A percentile compares a stretch with the other conserved stretches of the same genome.
Conservation (phyloP, 352 stramenopile genomes). For the Plasmopara halstedii region DNA sequence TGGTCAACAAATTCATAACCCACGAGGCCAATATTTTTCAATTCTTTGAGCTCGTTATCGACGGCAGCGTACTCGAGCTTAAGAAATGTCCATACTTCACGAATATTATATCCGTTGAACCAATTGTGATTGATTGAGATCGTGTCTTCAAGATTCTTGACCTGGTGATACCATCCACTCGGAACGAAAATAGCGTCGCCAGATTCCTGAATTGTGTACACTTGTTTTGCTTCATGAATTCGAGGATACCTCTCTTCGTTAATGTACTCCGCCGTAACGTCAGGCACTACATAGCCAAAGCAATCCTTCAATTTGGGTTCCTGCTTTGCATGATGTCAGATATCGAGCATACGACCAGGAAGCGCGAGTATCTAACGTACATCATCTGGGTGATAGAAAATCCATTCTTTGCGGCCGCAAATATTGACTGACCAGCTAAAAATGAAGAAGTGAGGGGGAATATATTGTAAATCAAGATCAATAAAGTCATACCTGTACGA, state of each 20-base stretch:
- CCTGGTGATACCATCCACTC: constrained; percentile 93
- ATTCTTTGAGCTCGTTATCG: constrained; percentile 45
- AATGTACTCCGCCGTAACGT: constrained; percentile 36
- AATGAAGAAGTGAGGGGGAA: neutral
- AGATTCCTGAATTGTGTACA: constrained; percentile 54
- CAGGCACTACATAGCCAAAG: constrained; percentile 49
- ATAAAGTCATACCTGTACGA: constrained; percentile 81
- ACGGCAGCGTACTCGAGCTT: constrained; percentile 52
- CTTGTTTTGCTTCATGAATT: constrained; percentile 30
- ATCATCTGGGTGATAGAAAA: constrained; percentile 78
- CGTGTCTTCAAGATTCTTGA: constrained; percentile 89
- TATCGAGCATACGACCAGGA: neutral
- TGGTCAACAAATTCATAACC: constrained; percentile 50
- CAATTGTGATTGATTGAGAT: constrained; percentile 98
- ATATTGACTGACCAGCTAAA: constrained; percentile 95
- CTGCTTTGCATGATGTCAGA: constrained; percentile 23
- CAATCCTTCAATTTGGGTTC: constrained; percentile 69
- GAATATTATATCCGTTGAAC: constrained; percentile 87
- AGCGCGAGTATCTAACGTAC: constrained; percentile 20
- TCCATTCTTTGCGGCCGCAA: constrained; percentile 91
- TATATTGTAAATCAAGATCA: neutral
- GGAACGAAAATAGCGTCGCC: constrained; percentile 94
- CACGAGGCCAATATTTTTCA: constrained; percentile 55
- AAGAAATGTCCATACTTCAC: constrained; percentile 64
- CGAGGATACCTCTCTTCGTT: constrained; percentile 51